phyloP scores from a whole-genome alignment of 2,329 filamentous ascomycete genomes.

The Seiridium cupressi region DNA sequence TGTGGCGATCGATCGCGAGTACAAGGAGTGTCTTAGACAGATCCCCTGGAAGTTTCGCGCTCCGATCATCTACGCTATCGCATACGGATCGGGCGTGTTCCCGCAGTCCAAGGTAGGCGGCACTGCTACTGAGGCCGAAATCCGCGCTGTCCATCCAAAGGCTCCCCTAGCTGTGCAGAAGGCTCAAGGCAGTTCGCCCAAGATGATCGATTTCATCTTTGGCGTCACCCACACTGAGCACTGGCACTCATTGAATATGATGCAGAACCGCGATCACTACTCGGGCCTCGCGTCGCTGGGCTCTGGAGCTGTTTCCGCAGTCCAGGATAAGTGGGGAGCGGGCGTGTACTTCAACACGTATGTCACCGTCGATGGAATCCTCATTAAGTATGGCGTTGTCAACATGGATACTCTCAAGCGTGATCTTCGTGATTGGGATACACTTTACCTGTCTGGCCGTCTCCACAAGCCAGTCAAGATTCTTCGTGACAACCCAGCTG shows the following conservation, averaged over 20 bases:
- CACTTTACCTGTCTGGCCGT: slow-evolving; percentile 91
- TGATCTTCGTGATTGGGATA: slow-evolving; percentile 89
- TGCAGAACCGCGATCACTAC: slow-evolving; percentile 88
- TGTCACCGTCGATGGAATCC: slow-evolving; percentile 87
- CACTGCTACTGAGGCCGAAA: slow-evolving; percentile 53
- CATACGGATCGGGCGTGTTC: slow-evolving; percentile 96
- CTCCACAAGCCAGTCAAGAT: slow-evolving; percentile 97
- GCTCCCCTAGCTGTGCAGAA: slow-evolving; percentile 78
- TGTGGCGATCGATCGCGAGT: slow-evolving; percentile 92
- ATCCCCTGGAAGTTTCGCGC: slow-evolving; percentile 90
- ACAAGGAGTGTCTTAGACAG: slow-evolving; percentile 84
- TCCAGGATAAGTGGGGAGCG: slow-evolving; percentile 86
- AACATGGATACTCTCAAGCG: slow-evolving; percentile 85
- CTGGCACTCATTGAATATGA: slow-evolving; percentile 92
- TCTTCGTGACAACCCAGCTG: slow-evolving; percentile 85
- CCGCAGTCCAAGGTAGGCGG: slow-evolving; percentile 60
- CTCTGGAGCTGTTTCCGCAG: slow-evolving; percentile 77
- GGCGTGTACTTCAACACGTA: slow-evolving; percentile 98
- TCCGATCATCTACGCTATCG: slow-evolving; percentile 93
- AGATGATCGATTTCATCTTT: slow-evolving; percentile 99
- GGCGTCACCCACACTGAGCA: slow-evolving; percentile 93
- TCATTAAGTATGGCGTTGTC: slow-evolving; percentile 98
- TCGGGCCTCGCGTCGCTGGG: slow-evolving; percentile 80
- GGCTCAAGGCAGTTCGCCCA: slow-evolving; percentile 82
- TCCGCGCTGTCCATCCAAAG: slow-evolving; percentile 73